phyloP scores from a whole-genome alignment of 371 early-diverging fungal genomes.

The Entomophthora muscae region DNA sequence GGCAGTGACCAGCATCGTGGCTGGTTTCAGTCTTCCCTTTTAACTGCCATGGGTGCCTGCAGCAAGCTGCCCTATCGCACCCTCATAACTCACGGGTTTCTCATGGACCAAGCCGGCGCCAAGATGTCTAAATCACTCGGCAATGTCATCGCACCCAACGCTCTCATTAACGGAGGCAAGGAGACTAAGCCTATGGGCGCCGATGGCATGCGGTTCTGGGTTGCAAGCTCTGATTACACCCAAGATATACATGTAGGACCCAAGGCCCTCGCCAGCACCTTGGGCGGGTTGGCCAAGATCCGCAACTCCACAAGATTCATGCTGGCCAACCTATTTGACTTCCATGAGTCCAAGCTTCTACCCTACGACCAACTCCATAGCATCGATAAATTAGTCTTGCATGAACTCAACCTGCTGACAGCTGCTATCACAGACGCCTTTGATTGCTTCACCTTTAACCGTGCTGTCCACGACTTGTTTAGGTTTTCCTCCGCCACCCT shows the following conservation, averaged over 20 bases:
- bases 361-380: slow-evolving; percentile 30
- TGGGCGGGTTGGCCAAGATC: slow-evolving; percentile 53
- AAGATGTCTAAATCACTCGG: slow-evolving; percentile 94
- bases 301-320: slow-evolving; percentile 64
- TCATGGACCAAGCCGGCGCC: slow-evolving; percentile 71
- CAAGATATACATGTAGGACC: slow-evolving; percentile 60
- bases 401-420: slow-evolving; percentile 38
- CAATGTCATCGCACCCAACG: slow-evolving; percentile 64
- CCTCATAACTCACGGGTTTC: slow-evolving; percentile 83
- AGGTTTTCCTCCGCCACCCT: slow-evolving; percentile 44
- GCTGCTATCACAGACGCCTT: slow-evolving; percentile 33
- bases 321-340: slow-evolving; percentile 59
- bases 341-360: slow-evolving; percentile 22
- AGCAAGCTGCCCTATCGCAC: slow-evolving; percentile 65
- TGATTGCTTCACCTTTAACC: slow-evolving; percentile 40
- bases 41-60: slow-evolving; percentile 64
- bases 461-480: slow-evolving; percentile 41
- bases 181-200: slow-evolving; percentile 43
- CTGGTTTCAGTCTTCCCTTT: slow-evolving; percentile 92
- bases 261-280: slow-evolving; percentile 25
- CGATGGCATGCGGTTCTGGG: slow-evolving; percentile 69
- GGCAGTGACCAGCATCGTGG: slow-evolving; percentile 94
- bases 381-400: slow-evolving; percentile 54
- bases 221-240: slow-evolving; percentile 67
- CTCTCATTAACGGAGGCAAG: slow-evolving; percentile 50